phyloP scores from a whole-genome alignment of 148 eudicot genomes.

The Pouteria glomerata region DNA sequence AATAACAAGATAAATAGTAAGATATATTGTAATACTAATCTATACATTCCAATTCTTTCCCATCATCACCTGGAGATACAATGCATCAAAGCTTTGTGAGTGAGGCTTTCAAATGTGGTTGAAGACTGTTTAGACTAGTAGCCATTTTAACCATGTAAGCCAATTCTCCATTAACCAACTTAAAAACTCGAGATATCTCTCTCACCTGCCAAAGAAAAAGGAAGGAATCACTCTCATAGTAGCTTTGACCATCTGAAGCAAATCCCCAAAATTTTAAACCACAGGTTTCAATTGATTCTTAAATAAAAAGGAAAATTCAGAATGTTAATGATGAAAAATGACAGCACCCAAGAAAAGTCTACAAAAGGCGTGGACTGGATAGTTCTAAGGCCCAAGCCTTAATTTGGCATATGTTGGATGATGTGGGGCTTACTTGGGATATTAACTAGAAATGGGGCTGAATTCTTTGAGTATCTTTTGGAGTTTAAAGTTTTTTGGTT shows the following conservation, averaged over 20 bases:
- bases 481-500: too few species aligned
- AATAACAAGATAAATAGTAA: background rate
- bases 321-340: too few species aligned
- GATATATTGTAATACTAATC: too few species aligned
- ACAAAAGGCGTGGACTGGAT: too few species aligned
- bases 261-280: background rate
- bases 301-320: too few species aligned
- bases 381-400: too few species aligned
- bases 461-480: too few species aligned
- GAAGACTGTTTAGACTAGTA: constrained; percentile 28
- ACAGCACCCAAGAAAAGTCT: too few species aligned
- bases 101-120: constrained; percentile 41
- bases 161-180: constrained; percentile 34
- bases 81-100: constrained; percentile 36
- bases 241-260: background rate
- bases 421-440: too few species aligned
- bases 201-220: constrained; percentile 31
- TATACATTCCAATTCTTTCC: background rate
- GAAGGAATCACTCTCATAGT: background rate
- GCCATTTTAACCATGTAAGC: constrained; percentile 45
- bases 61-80: background rate
- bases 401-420: too few species aligned
- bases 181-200: constrained; percentile 41
- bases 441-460: too few species aligned
- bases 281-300: background rate